Evolutionary conservation across 1,284 basidiomycete genomes (phyloP).

Genomic region (Leccinum pachyderme): DNA sequence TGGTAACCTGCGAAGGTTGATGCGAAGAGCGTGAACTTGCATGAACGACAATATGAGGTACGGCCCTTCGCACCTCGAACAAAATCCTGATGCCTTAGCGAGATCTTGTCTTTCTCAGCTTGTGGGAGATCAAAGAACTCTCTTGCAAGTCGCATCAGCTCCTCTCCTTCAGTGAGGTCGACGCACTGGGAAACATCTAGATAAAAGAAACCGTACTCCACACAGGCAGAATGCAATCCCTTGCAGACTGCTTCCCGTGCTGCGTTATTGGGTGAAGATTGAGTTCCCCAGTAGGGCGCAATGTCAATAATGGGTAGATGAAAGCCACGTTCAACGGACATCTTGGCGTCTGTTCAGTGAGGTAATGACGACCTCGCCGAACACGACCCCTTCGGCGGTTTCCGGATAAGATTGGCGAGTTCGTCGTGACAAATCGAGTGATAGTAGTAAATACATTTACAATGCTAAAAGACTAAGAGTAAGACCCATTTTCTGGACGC

Average conservation of each 20-base stretch:
- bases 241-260: slow-evolving; percentile 45
- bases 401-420: slow-evolving; percentile 25
- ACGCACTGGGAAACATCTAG: slow-evolving; percentile 64
- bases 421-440: slow-evolving; percentile 21
- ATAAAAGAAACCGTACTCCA: slow-evolving; percentile 86
- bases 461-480: slow-evolving; percentile 18
- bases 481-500: slow-evolving; percentile 32
- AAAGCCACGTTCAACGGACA: slow-evolving; percentile 9
- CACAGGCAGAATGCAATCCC: slow-evolving; percentile 70
- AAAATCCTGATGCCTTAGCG: slow-evolving; percentile 63
- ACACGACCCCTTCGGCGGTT: too few species aligned
- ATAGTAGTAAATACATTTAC: slow-evolving; percentile 25
- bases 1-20: slow-evolving; percentile 55
- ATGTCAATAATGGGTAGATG: slow-evolving; percentile 52
- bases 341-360: slow-evolving; percentile 3
- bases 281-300: slow-evolving; percentile 47
- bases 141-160: slow-evolving; percentile 60
- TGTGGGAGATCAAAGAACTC: slow-evolving; percentile 72
- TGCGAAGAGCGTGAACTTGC: neutral
- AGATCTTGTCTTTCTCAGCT: slow-evolving; percentile 70
- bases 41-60: neutral
- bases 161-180: slow-evolving; percentile 57
- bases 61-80: slow-evolving; percentile 59
- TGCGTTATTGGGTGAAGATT: slow-evolving; percentile 3
- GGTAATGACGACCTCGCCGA: too few species aligned